Percentiles rank a stretch among this genome's conserved stretches.
These are phyloP conservation scores for Microsporum audouinii DNA, from an alignment of 2,329 filamentous ascomycete genomes.

Conservation along the genomic window DNA sequence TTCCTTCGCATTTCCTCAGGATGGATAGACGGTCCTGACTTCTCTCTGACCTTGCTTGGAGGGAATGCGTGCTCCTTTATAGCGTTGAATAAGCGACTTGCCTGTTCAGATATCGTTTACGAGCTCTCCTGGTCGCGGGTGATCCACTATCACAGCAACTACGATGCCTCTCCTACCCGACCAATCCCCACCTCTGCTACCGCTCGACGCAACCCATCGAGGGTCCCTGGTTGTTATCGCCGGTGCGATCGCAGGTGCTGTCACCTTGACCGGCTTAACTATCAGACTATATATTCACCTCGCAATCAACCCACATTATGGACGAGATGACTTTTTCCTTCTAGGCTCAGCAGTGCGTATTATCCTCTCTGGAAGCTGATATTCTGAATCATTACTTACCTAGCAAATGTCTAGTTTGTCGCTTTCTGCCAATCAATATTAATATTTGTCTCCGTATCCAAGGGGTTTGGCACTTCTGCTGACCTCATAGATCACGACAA, in stretches of 20 bases:
- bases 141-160: background rate
- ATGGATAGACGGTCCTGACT: background rate
- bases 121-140: background rate
- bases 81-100: background rate
- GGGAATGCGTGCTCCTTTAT: background rate
- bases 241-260: constrained; percentile 27
- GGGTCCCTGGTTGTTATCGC: constrained; percentile 31
- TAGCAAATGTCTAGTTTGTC: constrained; percentile 16
- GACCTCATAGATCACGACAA: constrained; percentile 18
- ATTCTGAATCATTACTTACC: background rate
- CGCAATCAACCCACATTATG: constrained; percentile 24
- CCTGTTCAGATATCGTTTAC: constrained; percentile 1
- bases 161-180: constrained; percentile 18
- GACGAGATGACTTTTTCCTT: constrained; percentile 26
- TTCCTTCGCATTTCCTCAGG: background rate
- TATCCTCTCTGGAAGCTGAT: background rate
- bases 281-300: constrained; percentile 30
- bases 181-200: constrained; percentile 28
- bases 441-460: constrained; percentile 22
- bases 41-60: background rate
- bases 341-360: constrained; percentile 23
- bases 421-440: constrained; percentile 25
- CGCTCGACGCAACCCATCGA: constrained; percentile 31
- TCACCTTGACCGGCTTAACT: constrained; percentile 26
- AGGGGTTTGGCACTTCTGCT: constrained; percentile 27